Base-by-base conservation (phyloP, 2,329 filamentous ascomycete genomes). In the Colletotrichum tamarilloi region DNA sequence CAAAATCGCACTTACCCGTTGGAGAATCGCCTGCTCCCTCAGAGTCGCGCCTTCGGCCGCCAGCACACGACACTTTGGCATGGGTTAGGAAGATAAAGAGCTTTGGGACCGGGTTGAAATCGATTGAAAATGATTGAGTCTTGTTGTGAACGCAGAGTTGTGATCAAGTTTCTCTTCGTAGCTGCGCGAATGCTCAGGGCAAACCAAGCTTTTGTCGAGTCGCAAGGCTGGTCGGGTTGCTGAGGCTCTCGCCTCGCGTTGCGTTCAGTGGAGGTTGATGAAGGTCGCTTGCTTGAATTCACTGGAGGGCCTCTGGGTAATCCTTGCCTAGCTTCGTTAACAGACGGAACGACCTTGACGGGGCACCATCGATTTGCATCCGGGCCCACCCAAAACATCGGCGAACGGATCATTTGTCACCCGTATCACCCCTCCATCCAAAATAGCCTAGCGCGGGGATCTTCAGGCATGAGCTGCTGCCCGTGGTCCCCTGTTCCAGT, bases 391-490 rank as follows among this genome's bases (percentile, higher is more conserved):
- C 42, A 16, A 26, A 35, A 16, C 19, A 26, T 70, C 70, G 70
- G 70, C 55, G 16, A 49, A 53, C 70, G 70, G 71, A 73, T 68
- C 57, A 72, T 68, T 49, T 62, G 19, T 35, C 12, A 35, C 49
- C 68, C 68, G 68, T 57, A 26, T 42, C 73, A 72, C 74, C 72
- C 74, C 74, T 68, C 74, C 52, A 74, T 75, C 72, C 59, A 64
- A 68, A 42, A 11, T 30, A 66, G 72, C 42, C 63, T 75, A 75
- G 72, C 74, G 74, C 73, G 74, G 74, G 74, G 73, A 60, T 55
- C 64, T 67, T 26, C 72, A 22, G 62, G 46, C 42, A 22, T n/a
- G 30, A 64, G 59, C 59, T 62, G 30, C 57, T 55, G 26, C 19
- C 9, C 49, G 52, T 64, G 53, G 63, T 62, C 62, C 70, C 60